phyloP scores from a whole-genome alignment of 1,139 yeast genomes.

The Diutina scorzettiae region DNA sequence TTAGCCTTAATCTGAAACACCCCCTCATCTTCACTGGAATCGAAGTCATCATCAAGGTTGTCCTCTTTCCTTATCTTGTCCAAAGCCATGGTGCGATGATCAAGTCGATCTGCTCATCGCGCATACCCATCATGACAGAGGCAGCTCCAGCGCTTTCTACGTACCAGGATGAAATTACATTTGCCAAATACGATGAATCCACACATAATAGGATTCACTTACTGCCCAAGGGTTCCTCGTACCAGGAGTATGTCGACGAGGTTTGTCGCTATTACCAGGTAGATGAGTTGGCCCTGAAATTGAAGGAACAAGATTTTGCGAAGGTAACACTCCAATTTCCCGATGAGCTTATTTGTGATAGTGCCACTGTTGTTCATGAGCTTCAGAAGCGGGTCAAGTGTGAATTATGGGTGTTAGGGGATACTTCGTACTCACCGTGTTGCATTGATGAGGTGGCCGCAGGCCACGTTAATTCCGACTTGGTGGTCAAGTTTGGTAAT shows the following conservation, averaged over 20 bases:
- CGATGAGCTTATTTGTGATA: constrained; percentile 64
- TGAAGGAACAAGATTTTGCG: constrained; percentile 19
- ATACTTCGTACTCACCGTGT: constrained; percentile 90
- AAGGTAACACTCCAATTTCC: constrained; percentile 84
- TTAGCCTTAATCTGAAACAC: neutral
- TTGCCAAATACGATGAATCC: constrained; percentile 27
- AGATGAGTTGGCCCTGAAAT: constrained; percentile 26
- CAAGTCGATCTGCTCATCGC: neutral
- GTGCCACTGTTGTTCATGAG: constrained; percentile 53
- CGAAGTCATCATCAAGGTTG: neutral
- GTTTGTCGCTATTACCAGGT: constrained; percentile 42
- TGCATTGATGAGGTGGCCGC: constrained; percentile 98
- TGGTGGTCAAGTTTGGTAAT: constrained; percentile 88
- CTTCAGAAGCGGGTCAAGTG: constrained; percentile 22
- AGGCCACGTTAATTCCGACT: constrained; percentile 77
- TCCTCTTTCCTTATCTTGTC: neutral
- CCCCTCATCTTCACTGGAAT: constrained; percentile 6
- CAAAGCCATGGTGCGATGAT: neutral
- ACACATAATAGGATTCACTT: constrained; percentile 17
- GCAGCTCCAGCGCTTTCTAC: constrained; percentile 52
- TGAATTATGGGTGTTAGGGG: constrained; percentile 74
- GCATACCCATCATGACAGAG: neutral
- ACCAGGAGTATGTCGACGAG: constrained; percentile 17
- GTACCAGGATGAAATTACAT: constrained; percentile 41
- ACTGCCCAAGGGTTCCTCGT: constrained; percentile 14